Evolutionary conservation across 306 rosid species (phyloP).

Genomic region (Cicer cuneatum): DNA sequence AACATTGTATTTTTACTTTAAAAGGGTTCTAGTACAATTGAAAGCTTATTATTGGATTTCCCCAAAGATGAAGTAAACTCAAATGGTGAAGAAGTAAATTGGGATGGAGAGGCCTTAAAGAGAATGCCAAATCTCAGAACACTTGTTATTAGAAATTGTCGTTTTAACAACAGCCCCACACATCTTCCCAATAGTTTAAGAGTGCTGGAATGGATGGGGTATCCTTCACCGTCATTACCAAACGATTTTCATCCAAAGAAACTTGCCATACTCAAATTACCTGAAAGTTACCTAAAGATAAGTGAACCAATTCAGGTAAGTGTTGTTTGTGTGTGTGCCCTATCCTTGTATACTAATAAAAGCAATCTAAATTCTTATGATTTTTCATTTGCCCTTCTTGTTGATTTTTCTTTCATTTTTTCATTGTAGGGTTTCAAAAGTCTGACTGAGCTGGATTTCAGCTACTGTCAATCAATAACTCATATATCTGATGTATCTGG

Average conservation of each 20-base stretch:
- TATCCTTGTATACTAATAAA: background rate
- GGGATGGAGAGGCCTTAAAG: conserved; percentile 36
- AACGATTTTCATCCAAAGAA: conserved; percentile 28
- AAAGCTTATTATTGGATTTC: conserved; percentile 22
- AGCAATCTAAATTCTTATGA: background rate
- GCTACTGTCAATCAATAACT: background rate
- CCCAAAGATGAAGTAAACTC: background rate
- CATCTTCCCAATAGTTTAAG: conserved; percentile 40
- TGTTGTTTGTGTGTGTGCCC: background rate
- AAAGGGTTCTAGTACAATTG: conserved; percentile 26
- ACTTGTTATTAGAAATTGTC: background rate
- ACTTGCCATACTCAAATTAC: background rate
- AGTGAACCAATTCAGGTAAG: conserved; percentile 9
- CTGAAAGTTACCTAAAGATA: background rate
- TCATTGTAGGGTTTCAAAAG: background rate
- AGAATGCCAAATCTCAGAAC: conserved; percentile 25
- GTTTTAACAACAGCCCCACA: background rate
- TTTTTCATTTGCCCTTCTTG: background rate
- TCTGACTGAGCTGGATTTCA: background rate
- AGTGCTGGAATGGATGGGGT: conserved; percentile 29
- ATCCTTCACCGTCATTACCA: conserved; percentile 40
- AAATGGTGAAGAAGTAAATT: background rate
- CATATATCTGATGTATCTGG: background rate
- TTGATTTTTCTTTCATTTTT: background rate
- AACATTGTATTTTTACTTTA: background rate